Conservation (phyloP, 768 basidiomycete genomes). For the Leucosporidium creatinivorum region DNA sequence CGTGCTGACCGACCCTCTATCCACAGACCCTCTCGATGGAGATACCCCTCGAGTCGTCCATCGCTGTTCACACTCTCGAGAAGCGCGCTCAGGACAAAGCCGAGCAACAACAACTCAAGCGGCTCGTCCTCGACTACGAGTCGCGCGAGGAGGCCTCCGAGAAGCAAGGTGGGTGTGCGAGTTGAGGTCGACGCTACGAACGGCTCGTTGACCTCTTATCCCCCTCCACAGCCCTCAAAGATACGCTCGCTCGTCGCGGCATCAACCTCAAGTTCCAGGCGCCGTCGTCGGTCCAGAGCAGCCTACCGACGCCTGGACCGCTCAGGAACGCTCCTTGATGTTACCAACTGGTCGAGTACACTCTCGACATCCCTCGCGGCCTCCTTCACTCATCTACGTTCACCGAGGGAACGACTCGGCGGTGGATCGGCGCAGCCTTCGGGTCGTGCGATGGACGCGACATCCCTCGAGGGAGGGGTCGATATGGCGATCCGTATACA, state of each 20-base stretch:
- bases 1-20: constrained; percentile 1
- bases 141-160: constrained; percentile 26
- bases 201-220: too few relatives aligned
- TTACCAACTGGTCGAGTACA: too few relatives aligned
- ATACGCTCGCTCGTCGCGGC: constrained; percentile 21
- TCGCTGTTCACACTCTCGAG: constrained; percentile 82
- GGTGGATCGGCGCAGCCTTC: too few relatives aligned
- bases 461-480: too few relatives aligned
- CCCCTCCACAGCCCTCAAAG: constrained; percentile 22
- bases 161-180: constrained; percentile 30
- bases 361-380: too few relatives aligned
- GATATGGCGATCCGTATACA: too few relatives aligned
- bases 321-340: too few relatives aligned
- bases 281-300: neutral
- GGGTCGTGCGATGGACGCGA: too few relatives aligned
- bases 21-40: constrained; percentile 75
- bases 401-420: too few relatives aligned
- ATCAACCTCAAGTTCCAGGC: constrained; percentile 13
- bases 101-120: constrained; percentile 94
- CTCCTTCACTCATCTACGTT: too few relatives aligned
- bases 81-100: constrained; percentile 91
- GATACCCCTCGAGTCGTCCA: constrained; percentile 74
- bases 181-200: too few relatives aligned
- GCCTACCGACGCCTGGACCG: too few relatives aligned
- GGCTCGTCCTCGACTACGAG: constrained; percentile 70